Evolutionary conservation across 768 basidiomycete genomes (phyloP), one percentile per base, ranked within the genome.

Genomic region (Tylopilus vinaceipallidus): DNA sequence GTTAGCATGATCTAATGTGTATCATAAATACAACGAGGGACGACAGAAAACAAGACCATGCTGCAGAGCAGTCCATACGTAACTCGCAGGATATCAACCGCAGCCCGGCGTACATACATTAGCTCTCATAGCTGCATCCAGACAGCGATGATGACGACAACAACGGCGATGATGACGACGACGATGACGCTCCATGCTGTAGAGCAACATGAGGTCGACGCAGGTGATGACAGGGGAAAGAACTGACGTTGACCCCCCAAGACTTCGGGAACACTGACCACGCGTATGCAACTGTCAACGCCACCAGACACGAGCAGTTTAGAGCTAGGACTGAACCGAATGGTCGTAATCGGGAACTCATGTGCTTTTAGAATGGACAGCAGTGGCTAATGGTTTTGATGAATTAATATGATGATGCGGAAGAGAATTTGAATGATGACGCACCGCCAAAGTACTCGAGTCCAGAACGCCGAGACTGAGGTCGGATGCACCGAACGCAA

Each of bases 281-380:
- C 73, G 24, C 95, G 81, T 17, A 98, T 72, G 2, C 87, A 82
- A 65, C 90, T 93, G 70, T 98, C 95, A 8, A 91, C 88, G 58
- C 93, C 93, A 16, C 89, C 95, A 6, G 91, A 91, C 17, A 95
- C 80, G 4, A 99, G 76, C 12, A 95, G 56, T n/a, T 76, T 81
- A 12, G 86, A 84, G 6, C 82, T 75, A 2, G 93, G 86, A 63
- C 88, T 95, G 76, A 99, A 99, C 50, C 80, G 81, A 47, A 99
- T 70, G 4, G 88, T 83, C 1, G 97, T 98, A 6, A 91, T 82
- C 4, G 97, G 90, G 67, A 98, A 93, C 52, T 95, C 93, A 67
- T 98, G 95, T 0, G 97, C 90, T 68, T 90, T 91, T 50, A 98
- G 74, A 53, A 99, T 97, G 17, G 84, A 84, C 26, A 91, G 70